These are phyloP conservation scores for Penicillium sp. DNA, from an alignment of 2,329 filamentous ascomycete species.

Conservation along the genomic window DNA sequence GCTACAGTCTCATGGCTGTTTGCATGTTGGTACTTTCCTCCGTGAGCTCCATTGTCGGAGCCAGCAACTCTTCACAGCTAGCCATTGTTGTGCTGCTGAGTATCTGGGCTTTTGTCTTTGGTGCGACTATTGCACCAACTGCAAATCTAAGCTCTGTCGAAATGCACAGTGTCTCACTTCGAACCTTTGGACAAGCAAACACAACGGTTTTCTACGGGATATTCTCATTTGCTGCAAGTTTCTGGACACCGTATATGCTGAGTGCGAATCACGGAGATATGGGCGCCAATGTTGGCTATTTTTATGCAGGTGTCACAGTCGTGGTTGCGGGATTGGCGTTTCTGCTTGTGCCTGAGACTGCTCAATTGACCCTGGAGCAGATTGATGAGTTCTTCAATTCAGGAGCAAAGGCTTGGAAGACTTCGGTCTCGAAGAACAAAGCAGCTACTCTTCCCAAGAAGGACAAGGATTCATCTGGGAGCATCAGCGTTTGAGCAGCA, in stretches of 20 bases:
- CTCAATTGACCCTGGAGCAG: conserved; percentile 28
- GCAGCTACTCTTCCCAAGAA: conserved; percentile 1
- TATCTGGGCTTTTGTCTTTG: conserved; percentile 29
- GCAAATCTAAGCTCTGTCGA: conserved; percentile 22
- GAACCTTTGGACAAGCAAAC: conserved; percentile 27
- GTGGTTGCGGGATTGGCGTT: conserved; percentile 18
- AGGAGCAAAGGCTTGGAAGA: conserved; percentile 25
- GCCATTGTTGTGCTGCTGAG: conserved; percentile 25
- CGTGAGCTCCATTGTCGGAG: conserved; percentile 17
- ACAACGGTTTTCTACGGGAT: conserved; percentile 22
- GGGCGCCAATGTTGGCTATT: conserved; percentile 32
- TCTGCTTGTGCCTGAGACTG: conserved; percentile 29
- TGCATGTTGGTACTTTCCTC: conserved; percentile 26
- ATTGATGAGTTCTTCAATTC: conserved; percentile 29
- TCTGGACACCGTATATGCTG: conserved; percentile 28
- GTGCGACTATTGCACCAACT: conserved; percentile 22
- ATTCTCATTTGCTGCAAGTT: conserved; percentile 21
- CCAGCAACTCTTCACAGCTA: conserved; percentile 7
- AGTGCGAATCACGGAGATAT: conserved; percentile 23
- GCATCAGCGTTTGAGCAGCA: background rate
- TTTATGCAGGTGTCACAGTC: conserved; percentile 26
- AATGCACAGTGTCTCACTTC: conserved; percentile 26
- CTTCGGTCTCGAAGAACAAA: conserved; percentile 22
- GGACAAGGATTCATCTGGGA: background rate
- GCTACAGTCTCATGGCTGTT: conserved; percentile 20